Evolutionary conservation across 2,329 filamentous ascomycete genomes (phyloP).

Genomic region (Verticillium longisporum): DNA sequence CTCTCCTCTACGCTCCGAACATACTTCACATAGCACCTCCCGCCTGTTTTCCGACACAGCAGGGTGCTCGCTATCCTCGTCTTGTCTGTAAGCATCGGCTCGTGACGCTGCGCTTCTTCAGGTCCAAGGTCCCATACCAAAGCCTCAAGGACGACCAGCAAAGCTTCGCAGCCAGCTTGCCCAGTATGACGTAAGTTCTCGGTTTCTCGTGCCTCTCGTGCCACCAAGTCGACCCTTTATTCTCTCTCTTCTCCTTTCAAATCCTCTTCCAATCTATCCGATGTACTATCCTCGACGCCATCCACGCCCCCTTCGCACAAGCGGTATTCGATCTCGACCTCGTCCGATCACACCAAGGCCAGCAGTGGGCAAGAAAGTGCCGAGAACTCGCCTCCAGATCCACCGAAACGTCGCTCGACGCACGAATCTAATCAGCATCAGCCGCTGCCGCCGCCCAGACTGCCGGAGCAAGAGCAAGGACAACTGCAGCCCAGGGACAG

Average conservation of each 20-base stretch:
- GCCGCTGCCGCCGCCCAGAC: neutral
- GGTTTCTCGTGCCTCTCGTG: slow-evolving; percentile 21
- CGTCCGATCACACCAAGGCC: slow-evolving; percentile 8
- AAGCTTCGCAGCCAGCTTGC: slow-evolving; percentile 13
- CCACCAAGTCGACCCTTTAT: slow-evolving; percentile 26
- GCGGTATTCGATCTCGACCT: slow-evolving; percentile 11
- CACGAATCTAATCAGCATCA: neutral
- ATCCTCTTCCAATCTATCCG: slow-evolving; percentile 9
- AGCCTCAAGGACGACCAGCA: neutral
- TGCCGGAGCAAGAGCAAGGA: neutral
- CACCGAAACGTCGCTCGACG: slow-evolving; percentile 1
- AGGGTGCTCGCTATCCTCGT: slow-evolving; percentile 2
- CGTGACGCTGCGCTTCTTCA: neutral
- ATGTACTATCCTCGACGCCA: slow-evolving; percentile 2
- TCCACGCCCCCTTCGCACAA: slow-evolving; percentile 1
- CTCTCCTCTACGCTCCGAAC: neutral
- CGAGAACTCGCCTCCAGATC: slow-evolving; percentile 2
- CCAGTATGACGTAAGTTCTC: slow-evolving; percentile 37
- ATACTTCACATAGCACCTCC: neutral
- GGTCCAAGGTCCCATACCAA: neutral
- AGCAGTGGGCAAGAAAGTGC: slow-evolving; percentile 9
- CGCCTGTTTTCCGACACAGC: neutral
- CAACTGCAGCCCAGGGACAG: neutral
- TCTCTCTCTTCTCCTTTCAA: slow-evolving; percentile 24
- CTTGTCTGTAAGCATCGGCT: neutral